A percentile compares a stretch with the other conserved stretches of the same genome.
These are phyloP conservation scores for Scolecobasidium constrictum DNA, from an alignment of 2,329 filamentous ascomycete species.

Conservation along the genomic window DNA sequence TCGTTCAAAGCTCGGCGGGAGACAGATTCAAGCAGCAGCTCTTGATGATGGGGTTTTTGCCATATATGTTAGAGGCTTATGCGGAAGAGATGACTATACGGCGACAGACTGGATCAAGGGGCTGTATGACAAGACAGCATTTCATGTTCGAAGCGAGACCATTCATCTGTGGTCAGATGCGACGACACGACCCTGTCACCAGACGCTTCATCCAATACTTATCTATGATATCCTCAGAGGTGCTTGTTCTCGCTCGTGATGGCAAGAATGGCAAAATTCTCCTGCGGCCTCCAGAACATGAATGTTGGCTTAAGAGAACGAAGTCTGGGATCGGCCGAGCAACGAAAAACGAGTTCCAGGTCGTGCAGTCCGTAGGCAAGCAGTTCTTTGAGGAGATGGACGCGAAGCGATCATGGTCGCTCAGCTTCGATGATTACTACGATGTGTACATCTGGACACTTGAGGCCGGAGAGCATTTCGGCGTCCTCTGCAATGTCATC, in stretches of 20 bases:
- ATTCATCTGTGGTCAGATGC: slow-evolving; percentile 32
- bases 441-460: slow-evolving; percentile 33
- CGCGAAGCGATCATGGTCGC: slow-evolving; percentile 23
- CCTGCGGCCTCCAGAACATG: slow-evolving; percentile 22
- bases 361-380: slow-evolving; percentile 23
- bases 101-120: neutral
- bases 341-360: slow-evolving; percentile 26
- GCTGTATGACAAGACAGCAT: slow-evolving; percentile 15
- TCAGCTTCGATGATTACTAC: slow-evolving; percentile 33
- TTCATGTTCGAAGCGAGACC: slow-evolving; percentile 30
- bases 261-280: slow-evolving; percentile 30
- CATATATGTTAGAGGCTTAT: neutral
- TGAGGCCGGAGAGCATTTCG: slow-evolving; percentile 21
- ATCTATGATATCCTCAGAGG: slow-evolving; percentile 25
- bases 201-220: slow-evolving; percentile 33
- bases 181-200: slow-evolving; percentile 29
- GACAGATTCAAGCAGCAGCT: slow-evolving; percentile 16
- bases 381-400: slow-evolving; percentile 32
- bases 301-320: slow-evolving; percentile 28
- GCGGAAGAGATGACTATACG: neutral
- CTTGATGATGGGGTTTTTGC: neutral
- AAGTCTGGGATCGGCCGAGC: slow-evolving; percentile 29
- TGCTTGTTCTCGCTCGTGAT: slow-evolving; percentile 31
- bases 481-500: slow-evolving; percentile 21
- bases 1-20: slow-evolving; percentile 30